Evolutionary conservation across 169 alveolate species (phyloP), one percentile per base, ranked within the genome.

Genomic region (Cryptosporidium canis): DNA sequence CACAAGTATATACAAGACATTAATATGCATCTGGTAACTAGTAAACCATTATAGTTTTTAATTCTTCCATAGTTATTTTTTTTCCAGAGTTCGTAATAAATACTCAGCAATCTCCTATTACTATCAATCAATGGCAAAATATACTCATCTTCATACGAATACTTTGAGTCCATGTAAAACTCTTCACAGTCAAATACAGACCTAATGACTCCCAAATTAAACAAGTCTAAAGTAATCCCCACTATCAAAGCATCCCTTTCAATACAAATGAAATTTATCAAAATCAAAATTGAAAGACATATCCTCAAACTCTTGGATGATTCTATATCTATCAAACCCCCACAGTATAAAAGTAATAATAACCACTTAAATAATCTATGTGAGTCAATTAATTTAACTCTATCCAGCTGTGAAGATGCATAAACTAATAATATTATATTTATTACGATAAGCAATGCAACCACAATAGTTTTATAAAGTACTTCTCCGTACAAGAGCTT

Each of bases 151-250:
- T 55, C 87, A 58, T n/a, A 43, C n/a, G 27, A 21, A 11, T 61
- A 41, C 12, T 56, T 41, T 44, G 72, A 11, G 9, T 61, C 21
- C 2, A 51, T 8, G 24, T 21, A 3, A 21, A 18, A 21, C 8
- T 31, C 65, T 35, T 33, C 56, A 39, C 41, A 24, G 33, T 48
- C 61, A 14, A 77, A 77, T 43, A 48, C 27, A 41, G 63, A 35
- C 77, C 70, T 58, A 21, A 77, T 41, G 35, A 77, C 64, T 18
- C 70, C 87, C 29, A 77, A 77, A 58, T 35, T 77, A 39, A 77
- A 58, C 18, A 56, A 55, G 64, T 77, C 87, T 9, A 77, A 9
- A 53, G 33, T 77, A 14, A 58, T 61, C 31, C 77, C 68, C 8
- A 77, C 35, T 1, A 77, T 58, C n/a, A 61, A 55, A 58, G 8